Evolutionary conservation across 148 eudicot species (phyloP), one percentile per base, ranked within the genome.

Genomic region (Amaranthus palmeri): DNA sequence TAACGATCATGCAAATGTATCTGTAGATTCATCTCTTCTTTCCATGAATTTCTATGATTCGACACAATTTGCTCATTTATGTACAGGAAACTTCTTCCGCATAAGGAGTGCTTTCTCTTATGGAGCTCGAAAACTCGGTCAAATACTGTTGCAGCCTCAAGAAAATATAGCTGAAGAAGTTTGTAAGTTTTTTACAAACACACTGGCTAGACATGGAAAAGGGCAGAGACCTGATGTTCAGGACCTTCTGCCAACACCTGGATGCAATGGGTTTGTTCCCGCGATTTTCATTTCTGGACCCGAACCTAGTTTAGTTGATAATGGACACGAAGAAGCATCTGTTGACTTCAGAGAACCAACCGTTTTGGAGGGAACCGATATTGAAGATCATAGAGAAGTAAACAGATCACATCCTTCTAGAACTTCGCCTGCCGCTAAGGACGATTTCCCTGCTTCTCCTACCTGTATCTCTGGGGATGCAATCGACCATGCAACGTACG

Each of bases 61-160:
- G 36, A 25, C 36, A 5, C 15, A 40, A 6, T 48, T 46, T 54
- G 61, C 25, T 77, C 4, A 5, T 50, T 69, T 70, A 54, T 76
- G 51, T 58, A 54, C 70, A 96, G 99, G 97, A 25, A 96, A 87
- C 70, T 96, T 88, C 76, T 87, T 76, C 62, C 86, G 99, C 50
- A 92, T 96, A 76, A 82, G 88, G 75, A 92, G 97, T 72, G 99
- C 99, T 72, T 88, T 96, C 72, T 67, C 87, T 0, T 96, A 79
- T 69, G 99, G 99, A 54, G 96, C 97, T 67, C 80, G 85, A 48
- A 90, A 92, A 72, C 96, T 96, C n/a, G 85, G 86, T 46, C 87
- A 70, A 79, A 86, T 90, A 64, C 84, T 96, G 71, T 53, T 72
- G 73, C 91, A 74, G 75, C 83, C 88, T 18, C 84, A 84, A 72